phyloP scores from a whole-genome alignment of 75 land plant genomes.

The Larix kaempferi region DNA sequence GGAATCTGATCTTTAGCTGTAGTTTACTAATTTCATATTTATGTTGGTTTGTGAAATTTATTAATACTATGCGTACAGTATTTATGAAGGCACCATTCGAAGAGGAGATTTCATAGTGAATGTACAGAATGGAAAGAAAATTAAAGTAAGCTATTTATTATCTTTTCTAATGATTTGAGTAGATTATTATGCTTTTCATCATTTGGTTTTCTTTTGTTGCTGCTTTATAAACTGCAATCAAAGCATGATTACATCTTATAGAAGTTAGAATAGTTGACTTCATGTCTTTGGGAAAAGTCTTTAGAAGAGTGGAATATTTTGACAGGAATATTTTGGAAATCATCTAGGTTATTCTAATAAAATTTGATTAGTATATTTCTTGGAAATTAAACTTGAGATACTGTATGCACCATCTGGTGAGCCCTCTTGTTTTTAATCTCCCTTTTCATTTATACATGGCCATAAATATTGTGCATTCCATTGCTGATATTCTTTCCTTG shows the following conservation, averaged over 20 bases:
- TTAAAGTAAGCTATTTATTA: slow-evolving; percentile 54
- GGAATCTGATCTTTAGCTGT: background rate
- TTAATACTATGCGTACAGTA: slow-evolving; percentile 36
- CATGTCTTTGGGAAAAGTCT: background rate
- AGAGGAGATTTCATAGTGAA: slow-evolving; percentile 91
- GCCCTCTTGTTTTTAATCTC: background rate
- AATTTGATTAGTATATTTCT: background rate
- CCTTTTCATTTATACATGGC: background rate
- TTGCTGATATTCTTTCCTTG: background rate
- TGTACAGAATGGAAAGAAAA: slow-evolving; percentile 85
- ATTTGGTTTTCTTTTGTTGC: background rate
- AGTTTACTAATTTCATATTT: background rate
- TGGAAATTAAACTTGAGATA: background rate
- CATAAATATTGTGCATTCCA: background rate
- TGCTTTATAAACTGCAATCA: background rate
- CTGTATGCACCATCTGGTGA: background rate
- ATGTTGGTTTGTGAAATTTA: background rate
- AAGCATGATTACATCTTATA: background rate
- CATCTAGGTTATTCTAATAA: background rate
- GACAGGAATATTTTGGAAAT: background rate
- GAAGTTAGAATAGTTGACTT: background rate
- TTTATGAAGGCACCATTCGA: slow-evolving; percentile 91
- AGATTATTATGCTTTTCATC: background rate
- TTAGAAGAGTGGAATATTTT: background rate
- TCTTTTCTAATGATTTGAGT: background rate